Evolutionary conservation across 768 basidiomycete genomes (phyloP).

Genomic region (Termitomyces sp.): DNA sequence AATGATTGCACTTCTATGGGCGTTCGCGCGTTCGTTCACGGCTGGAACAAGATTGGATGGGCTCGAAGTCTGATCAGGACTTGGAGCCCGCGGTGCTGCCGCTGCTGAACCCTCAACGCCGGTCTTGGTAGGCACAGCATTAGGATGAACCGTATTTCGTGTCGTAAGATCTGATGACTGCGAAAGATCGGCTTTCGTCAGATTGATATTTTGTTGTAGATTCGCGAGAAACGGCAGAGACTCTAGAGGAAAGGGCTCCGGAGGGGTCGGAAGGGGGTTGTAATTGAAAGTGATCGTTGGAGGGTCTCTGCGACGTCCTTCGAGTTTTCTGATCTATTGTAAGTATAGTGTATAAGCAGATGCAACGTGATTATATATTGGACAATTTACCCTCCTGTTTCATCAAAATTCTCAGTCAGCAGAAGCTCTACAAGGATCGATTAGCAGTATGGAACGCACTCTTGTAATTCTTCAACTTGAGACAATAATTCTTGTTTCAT

Average conservation of each 20-base stretch:
- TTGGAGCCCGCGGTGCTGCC: conserved; percentile 1
- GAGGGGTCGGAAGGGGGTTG: conserved; percentile 58
- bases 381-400: conserved; percentile 19
- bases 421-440: background rate
- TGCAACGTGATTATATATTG: background rate
- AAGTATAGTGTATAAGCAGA: background rate
- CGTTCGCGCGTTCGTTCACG: conserved; percentile 1
- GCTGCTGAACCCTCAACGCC: background rate
- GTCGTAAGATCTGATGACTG: background rate
- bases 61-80: background rate
- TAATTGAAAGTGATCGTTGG: conserved; percentile 27
- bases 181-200: background rate
- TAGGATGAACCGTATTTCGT: conserved; percentile 1
- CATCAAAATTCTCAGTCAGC: background rate
- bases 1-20: conserved; percentile 27
- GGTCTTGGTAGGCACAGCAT: background rate
- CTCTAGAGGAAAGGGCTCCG: conserved; percentile 47
- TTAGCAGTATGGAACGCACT: conserved; percentile 19
- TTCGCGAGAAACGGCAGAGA: conserved; percentile 40
- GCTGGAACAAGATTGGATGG: background rate
- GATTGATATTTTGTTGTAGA: conserved; percentile 4
- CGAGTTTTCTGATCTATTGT: conserved; percentile 29
- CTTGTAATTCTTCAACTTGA: conserved; percentile 30
- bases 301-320: conserved; percentile 30
- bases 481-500: conserved; percentile 33